Evolutionary conservation across 768 basidiomycete species (phyloP).

Genomic region (Psilocybe cubensis): DNA sequence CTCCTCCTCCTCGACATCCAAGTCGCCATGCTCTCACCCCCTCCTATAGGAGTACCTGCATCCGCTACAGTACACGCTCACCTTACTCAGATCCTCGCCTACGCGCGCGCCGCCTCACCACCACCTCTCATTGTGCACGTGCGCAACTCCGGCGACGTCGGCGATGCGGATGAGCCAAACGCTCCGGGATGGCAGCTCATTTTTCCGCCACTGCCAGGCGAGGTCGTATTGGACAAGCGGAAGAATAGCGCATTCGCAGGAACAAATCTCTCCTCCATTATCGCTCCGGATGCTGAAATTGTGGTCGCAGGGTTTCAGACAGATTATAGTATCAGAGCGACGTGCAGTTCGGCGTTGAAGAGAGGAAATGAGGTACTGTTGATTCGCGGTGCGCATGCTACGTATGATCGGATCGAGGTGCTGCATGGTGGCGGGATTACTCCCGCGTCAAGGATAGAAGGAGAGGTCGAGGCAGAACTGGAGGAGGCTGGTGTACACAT

Average conservation of each 20-base stretch:
- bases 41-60: slow-evolving; percentile 54
- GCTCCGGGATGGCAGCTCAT: slow-evolving; percentile 65
- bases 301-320: slow-evolving; percentile 71
- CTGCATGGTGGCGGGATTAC: slow-evolving; percentile 60
- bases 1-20: slow-evolving; percentile 68
- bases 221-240: slow-evolving; percentile 64
- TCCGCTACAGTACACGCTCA: slow-evolving; percentile 46
- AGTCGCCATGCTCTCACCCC: slow-evolving; percentile 48
- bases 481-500: slow-evolving; percentile 70
- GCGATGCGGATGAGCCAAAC: slow-evolving; percentile 62
- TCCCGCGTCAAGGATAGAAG: slow-evolving; percentile 52
- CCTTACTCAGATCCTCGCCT: slow-evolving; percentile 49
- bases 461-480: slow-evolving; percentile 65
- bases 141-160: slow-evolving; percentile 63
- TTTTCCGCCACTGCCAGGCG: slow-evolving; percentile 51
- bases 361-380: slow-evolving; percentile 70
- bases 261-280: slow-evolving; percentile 51
- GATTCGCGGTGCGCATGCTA: slow-evolving; percentile 68
- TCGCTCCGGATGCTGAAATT: slow-evolving; percentile 60
- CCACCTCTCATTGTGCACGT: slow-evolving; percentile 68
- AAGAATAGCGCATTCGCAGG: slow-evolving; percentile 75
- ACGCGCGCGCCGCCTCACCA: slow-evolving; percentile 49
- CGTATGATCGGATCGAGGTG: slow-evolving; percentile 67
- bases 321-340: slow-evolving; percentile 62
- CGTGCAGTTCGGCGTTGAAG: slow-evolving; percentile 63